Conservation (phyloP, 495 filamentous ascomycete genomes). For the Letharia lupina region DNA sequence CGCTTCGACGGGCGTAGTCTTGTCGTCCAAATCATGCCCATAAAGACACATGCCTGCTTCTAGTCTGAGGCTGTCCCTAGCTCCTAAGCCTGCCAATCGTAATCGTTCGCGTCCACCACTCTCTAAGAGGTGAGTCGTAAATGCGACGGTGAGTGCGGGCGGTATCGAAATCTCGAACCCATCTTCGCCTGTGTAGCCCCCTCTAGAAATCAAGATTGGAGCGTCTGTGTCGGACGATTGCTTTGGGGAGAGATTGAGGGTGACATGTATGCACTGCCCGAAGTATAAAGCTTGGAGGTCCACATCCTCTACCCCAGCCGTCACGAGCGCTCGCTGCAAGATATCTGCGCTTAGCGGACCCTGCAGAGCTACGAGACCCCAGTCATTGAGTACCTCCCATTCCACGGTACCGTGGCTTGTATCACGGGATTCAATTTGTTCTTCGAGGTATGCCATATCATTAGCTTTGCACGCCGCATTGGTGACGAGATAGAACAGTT, state of each 20-base stretch:
- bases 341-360: slow-evolving; percentile 65
- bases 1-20: slow-evolving; percentile 79
- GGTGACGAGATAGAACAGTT: slow-evolving; percentile 83
- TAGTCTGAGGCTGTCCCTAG: slow-evolving; percentile 82
- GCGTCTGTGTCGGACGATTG: slow-evolving; percentile 30
- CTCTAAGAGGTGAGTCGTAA: slow-evolving; percentile 57
- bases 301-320: slow-evolving; percentile 34
- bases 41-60: slow-evolving; percentile 98
- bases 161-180: slow-evolving; percentile 93
- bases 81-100: slow-evolving; percentile 77
- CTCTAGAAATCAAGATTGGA: slow-evolving; percentile 68
- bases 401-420: slow-evolving; percentile 43
- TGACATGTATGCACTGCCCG: slow-evolving; percentile 55
- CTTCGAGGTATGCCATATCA: slow-evolving; percentile 63
- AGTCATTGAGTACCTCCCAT: slow-evolving; percentile 61
- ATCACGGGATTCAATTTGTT: slow-evolving; percentile 49
- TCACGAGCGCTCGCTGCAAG: slow-evolving; percentile 48
- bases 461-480: slow-evolving; percentile 91
- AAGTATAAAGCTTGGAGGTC: slow-evolving; percentile 70
- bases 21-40: slow-evolving; percentile 90
- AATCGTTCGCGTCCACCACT: slow-evolving; percentile 52
- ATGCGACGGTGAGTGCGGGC: slow-evolving; percentile 33
- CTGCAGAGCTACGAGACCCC: slow-evolving; percentile 75
- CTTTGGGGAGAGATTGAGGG: slow-evolving; percentile 29
- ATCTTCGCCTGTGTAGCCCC: slow-evolving; percentile 95